These are phyloP conservation scores for Gossypium aridum DNA, from an alignment of 441 rosid genomes.

Conservation along the genomic window DNA sequence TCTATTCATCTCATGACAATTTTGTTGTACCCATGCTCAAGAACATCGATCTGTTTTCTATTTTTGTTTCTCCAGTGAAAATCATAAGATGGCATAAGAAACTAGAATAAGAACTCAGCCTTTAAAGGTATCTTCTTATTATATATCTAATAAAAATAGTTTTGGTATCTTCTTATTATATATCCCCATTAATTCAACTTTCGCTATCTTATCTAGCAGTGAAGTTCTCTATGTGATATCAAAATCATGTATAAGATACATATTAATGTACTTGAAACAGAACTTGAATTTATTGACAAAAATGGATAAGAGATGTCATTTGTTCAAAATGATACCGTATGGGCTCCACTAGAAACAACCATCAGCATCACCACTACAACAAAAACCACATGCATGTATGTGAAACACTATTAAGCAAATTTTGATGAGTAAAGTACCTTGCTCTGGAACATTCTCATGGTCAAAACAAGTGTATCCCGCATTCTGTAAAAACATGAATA, in stretches of 20 bases:
- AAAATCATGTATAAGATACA: background rate
- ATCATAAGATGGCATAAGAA: background rate
- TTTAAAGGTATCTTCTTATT: background rate
- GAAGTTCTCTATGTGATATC: background rate
- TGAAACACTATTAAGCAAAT: background rate
- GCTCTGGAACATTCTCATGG: constrained; percentile 81
- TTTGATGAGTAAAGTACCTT: constrained; percentile 45
- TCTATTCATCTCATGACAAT: background rate
- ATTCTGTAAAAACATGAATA: constrained; percentile 32
- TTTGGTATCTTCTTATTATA: background rate
- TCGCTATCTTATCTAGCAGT: background rate
- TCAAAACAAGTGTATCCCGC: constrained; percentile 84
- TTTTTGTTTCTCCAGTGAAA: background rate
- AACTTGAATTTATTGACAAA: background rate
- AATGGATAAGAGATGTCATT: background rate
- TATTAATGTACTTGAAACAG: background rate
- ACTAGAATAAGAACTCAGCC: background rate
- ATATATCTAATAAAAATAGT: background rate
- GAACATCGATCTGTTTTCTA: background rate
- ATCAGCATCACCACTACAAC: background rate
- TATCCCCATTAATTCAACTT: background rate
- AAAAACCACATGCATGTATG: background rate
- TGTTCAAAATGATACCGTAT: background rate
- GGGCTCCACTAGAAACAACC: background rate
- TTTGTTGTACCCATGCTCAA: background rate